Evolutionary conservation across 2,329 filamentous ascomycete species (phyloP).

Genomic region (Escovopsis sp.): DNA sequence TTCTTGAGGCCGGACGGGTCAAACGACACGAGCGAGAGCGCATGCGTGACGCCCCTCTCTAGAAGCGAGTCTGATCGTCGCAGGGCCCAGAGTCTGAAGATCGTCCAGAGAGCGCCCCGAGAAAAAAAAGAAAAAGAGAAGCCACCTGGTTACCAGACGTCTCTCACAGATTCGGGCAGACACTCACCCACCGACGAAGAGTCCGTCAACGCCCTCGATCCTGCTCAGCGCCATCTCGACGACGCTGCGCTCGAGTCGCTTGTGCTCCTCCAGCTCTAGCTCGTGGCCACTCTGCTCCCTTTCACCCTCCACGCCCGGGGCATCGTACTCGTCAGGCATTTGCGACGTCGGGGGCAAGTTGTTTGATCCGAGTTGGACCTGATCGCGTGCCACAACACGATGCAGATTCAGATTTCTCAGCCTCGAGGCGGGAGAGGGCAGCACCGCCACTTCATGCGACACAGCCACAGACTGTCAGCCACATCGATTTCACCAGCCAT

Average conservation of each 20-base stretch:
- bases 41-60: conserved; percentile 69
- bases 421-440: too few relatives aligned
- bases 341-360: not conserved
- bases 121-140: not conserved
- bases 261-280: conserved; percentile 4
- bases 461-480: too few relatives aligned
- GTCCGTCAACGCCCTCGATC: conserved; percentile 26
- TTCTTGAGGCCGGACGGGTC: conserved; percentile 22
- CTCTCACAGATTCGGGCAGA: too few relatives aligned
- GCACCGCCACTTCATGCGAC: too few relatives aligned
- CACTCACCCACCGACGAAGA: conserved; percentile 26
- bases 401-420: too few relatives aligned
- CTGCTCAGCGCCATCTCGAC: conserved; percentile 27
- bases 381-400: too few relatives aligned
- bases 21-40: conserved; percentile 67
- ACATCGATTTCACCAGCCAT: too few relatives aligned
- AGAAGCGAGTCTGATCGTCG: conserved; percentile 55
- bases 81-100: conserved; percentile 59
- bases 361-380: too few relatives aligned
- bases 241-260: conserved; percentile 15
- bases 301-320: conserved; percentile 2
- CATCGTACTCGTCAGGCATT: not conserved
- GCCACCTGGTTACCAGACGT: not conserved
- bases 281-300: conserved; percentile 7
- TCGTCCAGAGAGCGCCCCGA: not conserved